Base-by-base conservation (phyloP, 1,284 basidiomycete species). In the Ganoderma sp. region DNA sequence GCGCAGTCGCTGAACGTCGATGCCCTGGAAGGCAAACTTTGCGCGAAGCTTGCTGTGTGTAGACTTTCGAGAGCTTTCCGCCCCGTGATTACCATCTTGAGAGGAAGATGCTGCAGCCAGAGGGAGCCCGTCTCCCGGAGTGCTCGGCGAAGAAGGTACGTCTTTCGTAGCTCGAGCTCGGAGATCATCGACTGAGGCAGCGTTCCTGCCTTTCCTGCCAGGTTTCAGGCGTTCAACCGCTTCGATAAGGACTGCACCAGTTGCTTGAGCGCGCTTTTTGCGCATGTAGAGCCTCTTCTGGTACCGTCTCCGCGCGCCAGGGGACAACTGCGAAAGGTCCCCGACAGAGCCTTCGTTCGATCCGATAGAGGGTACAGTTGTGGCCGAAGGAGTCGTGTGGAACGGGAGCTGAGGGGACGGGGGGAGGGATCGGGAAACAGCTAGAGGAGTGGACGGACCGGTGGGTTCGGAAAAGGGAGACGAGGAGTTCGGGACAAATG, bases 281-380 rank as follows among this genome's bases (percentile, higher is more conserved):
- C 91, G 87, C 90, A 92, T 92, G 74, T 90, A 86, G 7, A 93
- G 78, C 42, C 90, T 83, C 69, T 92, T 92, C 69, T 80, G 79
- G 42, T 87, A 73, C 43, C 86, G 88, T 54, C 87, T 84, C 19
- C 87, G 87, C 4, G 86, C 83, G 2, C 74, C 76, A 4, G 89
- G 88, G n/a, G 85, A 73, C 66, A 75, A 71, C 14, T 65, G 65
- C 3, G 66, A 67, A 1, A 68, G 19, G 50, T 69, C 67, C 48
- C 65, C 69, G 3, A 67, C 48, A 8, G 52, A 59, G 2, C 58
- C 59, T 17, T 56, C 65, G 6, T 28, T n/a, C 34, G 57, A 63
- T 9, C 28, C 22, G 14, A 65, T n/a, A 19, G 66, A 39, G 7
- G 60, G 50, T 1, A 65, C 60, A 6, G 45, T 42, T 25, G 39